Evolutionary conservation across 345 rosid species (phyloP).

Genomic region (Salix purpurea): DNA sequence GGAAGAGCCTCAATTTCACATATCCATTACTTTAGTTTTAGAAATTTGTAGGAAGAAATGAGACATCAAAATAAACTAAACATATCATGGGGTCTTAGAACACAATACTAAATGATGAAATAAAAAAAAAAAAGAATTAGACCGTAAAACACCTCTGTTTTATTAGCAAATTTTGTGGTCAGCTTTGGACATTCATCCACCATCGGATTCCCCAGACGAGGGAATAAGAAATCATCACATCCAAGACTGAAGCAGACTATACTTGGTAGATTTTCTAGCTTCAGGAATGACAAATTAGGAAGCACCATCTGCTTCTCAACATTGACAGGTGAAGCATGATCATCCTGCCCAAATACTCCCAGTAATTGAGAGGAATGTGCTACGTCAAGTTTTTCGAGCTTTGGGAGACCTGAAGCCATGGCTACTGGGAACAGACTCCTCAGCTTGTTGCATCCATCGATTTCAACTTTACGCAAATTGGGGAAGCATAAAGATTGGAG

Average conservation of each 20-base stretch:
- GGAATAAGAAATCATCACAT: background rate
- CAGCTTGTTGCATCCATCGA: background rate
- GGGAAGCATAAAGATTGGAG: background rate
- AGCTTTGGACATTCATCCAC: background rate
- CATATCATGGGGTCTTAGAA: too few relatives aligned
- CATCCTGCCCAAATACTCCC: background rate
- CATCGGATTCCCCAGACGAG: fast-evolving
- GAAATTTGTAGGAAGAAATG: too few relatives aligned
- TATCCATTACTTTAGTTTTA: too few relatives aligned
- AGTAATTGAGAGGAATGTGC: background rate
- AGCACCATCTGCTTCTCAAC: background rate
- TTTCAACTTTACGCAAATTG: fast-evolving
- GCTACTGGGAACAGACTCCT: background rate
- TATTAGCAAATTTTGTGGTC: background rate
- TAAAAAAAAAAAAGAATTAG: too few relatives aligned
- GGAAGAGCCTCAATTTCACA: too few relatives aligned
- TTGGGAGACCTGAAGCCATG: background rate
- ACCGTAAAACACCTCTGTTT: too few relatives aligned
- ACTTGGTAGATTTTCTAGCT: background rate
- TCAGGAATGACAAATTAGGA: fast-evolving
- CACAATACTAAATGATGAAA: too few relatives aligned
- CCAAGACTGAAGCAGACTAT: background rate
- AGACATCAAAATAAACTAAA: too few relatives aligned
- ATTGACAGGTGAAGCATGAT: background rate
- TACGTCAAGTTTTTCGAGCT: background rate